Evolutionary conservation across 352 stramenopile species (phyloP), one percentile per base, ranked within the genome.

Genomic region (Plasmopara muralis): DNA sequence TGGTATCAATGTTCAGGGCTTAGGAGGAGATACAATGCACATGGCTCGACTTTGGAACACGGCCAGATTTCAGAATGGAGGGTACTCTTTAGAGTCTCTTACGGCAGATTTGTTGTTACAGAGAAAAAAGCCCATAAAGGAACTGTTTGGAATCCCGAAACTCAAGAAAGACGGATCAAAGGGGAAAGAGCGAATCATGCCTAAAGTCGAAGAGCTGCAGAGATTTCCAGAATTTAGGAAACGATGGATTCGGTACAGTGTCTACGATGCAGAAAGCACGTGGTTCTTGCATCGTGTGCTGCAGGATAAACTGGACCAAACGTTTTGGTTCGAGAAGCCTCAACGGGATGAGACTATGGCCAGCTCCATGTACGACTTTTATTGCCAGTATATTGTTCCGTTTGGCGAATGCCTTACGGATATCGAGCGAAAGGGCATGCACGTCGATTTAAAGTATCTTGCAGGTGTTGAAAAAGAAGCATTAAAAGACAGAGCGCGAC

Each of bases 1-100:
- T 53, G 91, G 82, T 14, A 98, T 99, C 61, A 66, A 98, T 57
- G 82, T 93, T 9, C 67, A 84, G 14, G 88, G 88, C 0, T 92
- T 99, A 40, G 90, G 78, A 18, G 96, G 95, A 34, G 97, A 99
- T 68, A 99, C 97, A 4, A 99, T 99, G 95, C 97, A 99, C 82
- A 99, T 99, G 97, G 96, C 96, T 39, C 77, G 97, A 29, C 72
- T 93, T 2, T 93, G 82, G 82, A 90, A 90, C 62, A 93, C 82
- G 18, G 78, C 79, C 25, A 71, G 82, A 18, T 90, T 90, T 50
- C 76, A 88, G 60, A 69, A 86, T 42, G 77, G 74, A 25, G 93
- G 95, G 6, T 99, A 99, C 65, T 97, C 87, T 42, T 72, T 99
- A 10, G 96, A 98, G 55, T 85, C 87, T 14, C 67, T 99, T 2